Evolutionary conservation across 1,284 basidiomycete genomes (phyloP), one percentile per base, ranked within the genome.

Genomic region (Melampsora americana): DNA sequence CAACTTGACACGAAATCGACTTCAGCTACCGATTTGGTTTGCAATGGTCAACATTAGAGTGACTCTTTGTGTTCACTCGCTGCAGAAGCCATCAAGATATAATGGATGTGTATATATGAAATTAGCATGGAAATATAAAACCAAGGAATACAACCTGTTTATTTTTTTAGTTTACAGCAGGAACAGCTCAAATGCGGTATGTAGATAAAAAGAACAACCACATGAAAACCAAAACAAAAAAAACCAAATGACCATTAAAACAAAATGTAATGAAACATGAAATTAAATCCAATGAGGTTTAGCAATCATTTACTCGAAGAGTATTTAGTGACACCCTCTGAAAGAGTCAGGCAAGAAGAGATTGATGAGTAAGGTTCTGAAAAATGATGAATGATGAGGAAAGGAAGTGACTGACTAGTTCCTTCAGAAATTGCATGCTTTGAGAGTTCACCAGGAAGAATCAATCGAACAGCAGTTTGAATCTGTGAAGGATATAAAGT

Each of bases 361-460:
- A 53, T 53, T 26, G n/a, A 65, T 70, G 5, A 60, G 32, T 6
- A 42, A 44, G 16, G 44, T 1, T 18, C 39, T 30, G 20, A 23
- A 35, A 28, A 9, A 20, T 26, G 50, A 3, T 23, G 39, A 9
- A 20, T 26, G 50, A 3, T 23, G 39, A 12, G 39, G 3, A 39
- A 26, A 39, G 84, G 84, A 86, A 90, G 28, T 14, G 14, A 69
- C 67, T 69, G 35, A 70, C 69, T 90, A 78, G 89, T 90, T 61
- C 90, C 90, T 84, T 92, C 90, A 26, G 90, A 90, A 84, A 92
- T 90, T 82, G 90, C 90, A 84, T 91, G 90, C 87, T 91, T 91
- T 80, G 89, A 88, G 74, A 90, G 85, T 84, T 90, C 89, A 83
- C 89, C 89, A 80, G 92, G 92, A 3, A 95, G 89, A 84, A 95